Base-by-base conservation (phyloP, 306 rosid genomes). In the Astragalus glycyphyllos region DNA sequence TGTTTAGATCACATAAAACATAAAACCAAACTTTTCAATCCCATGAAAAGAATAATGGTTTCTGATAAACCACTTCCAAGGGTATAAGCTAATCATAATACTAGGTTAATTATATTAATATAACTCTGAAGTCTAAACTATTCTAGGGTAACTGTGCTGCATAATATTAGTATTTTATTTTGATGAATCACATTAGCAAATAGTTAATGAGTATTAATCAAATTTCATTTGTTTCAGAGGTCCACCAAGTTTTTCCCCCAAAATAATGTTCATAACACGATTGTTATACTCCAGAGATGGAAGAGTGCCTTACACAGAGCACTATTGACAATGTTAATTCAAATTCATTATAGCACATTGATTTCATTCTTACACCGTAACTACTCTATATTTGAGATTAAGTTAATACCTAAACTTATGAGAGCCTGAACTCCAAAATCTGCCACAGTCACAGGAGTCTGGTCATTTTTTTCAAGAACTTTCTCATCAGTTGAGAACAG, bases 341-440 rank as follows among this genome's bases (percentile, higher is more conserved):
- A 67, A 73, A 32, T 53, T 34, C 58, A 16, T 23, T 16, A 10
- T 35, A 57, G 16, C 45, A n/a, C 17, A 40, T 48, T 14, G 38
- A 8, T 17, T 67, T 29, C 32, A 46, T 58, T 42, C 37, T 65
- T 32, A 66, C 15, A 20, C 23, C 4, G 49, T 0, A 40, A 0
- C 69, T 16, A 58, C 1, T 23, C 15, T 17, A 54, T 37, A 57
- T 29, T 66, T 31, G 65, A 45, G 7, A 69, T 9, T 4, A 11
- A 16, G 61, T 75, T 3, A 71, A 77, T 87, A 94, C 98, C 98
- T 78, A 94, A 83, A 84, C 98, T 94, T 63, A 94, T 80, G 71
- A 94, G 96, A 46, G 96, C 98, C 75, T 94, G 97, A 45, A 90
- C 96, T 47, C 96, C 94, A 69, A 87, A 94, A 82, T 89, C 97